Conservation (phyloP, 768 basidiomycete species). For the Neoboletus brunneissimus region DNA sequence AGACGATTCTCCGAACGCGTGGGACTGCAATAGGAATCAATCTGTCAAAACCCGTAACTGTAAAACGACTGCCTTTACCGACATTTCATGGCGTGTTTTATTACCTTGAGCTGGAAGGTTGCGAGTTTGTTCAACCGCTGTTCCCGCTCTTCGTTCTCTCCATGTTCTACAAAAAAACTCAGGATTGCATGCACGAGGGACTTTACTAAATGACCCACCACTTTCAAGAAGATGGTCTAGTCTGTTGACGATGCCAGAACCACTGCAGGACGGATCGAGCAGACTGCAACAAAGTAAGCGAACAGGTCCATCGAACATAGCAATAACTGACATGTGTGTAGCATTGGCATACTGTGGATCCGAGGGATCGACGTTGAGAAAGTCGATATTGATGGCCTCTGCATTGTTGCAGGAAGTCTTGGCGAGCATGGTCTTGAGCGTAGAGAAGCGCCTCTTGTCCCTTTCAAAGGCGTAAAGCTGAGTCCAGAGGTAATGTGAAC, state of each 20-base stretch:
- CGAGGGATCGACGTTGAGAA: constrained; percentile 71
- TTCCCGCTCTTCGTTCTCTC: constrained; percentile 54
- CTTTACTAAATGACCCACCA: constrained; percentile 42
- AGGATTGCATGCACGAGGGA: constrained; percentile 3
- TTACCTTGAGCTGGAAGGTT: constrained; percentile 85
- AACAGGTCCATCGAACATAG: neutral
- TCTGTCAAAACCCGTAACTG: neutral
- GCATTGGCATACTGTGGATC: constrained; percentile 60
- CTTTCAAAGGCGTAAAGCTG: constrained; percentile 88
- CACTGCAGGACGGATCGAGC: constrained; percentile 95
- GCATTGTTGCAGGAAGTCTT: constrained; percentile 84
- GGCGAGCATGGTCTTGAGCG: constrained; percentile 81
- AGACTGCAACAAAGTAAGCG: constrained; percentile 46
- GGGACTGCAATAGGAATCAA: constrained; percentile 53
- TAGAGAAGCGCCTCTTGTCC: constrained; percentile 76
- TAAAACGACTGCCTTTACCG: constrained; percentile 27
- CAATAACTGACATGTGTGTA: constrained; percentile 77
- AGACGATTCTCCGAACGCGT: constrained; percentile 75
- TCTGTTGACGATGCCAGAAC: constrained; percentile 89
- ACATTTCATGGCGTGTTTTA: constrained; percentile 96
- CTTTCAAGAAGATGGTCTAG: constrained; percentile 78
- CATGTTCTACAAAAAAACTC: constrained; percentile 42
- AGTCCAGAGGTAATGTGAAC: constrained; percentile 1
- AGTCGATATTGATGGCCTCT: constrained; percentile 73
- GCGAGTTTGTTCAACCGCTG: constrained; percentile 82